A percentile compares a stretch with the other conserved stretches of the same genome.
phyloP scores from a whole-genome alignment of 345 rosid species.

The Eucalyptus marginata region DNA sequence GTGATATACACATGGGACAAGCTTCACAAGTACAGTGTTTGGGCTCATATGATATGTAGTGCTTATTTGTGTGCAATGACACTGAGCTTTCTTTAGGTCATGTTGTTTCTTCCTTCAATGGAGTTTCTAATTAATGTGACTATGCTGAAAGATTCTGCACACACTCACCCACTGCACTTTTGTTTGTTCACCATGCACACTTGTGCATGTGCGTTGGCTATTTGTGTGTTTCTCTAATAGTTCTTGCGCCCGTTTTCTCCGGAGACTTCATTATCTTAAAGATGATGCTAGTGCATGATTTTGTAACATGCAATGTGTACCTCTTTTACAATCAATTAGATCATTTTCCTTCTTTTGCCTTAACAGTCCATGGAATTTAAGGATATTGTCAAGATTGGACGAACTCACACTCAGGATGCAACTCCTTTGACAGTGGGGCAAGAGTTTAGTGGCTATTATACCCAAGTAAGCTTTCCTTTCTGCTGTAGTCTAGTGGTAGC shows the following conservation, averaged over 20 bases:
- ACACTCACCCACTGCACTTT: neutral
- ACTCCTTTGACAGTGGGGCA: slow-evolving; percentile 98
- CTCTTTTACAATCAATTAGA: neutral
- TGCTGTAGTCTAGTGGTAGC: neutral
- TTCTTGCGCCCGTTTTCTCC: neutral
- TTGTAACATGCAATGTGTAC: neutral
- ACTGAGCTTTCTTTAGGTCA: neutral
- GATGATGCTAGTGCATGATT: neutral
- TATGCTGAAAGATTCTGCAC: neutral
- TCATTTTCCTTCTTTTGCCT: neutral
- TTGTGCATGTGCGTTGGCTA: neutral
- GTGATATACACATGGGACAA: neutral
- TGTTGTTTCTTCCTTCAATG: neutral
- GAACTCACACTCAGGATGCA: slow-evolving; percentile 98
- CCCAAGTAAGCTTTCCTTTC: slow-evolving; percentile 43
- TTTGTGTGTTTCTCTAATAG: neutral
- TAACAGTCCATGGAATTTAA: slow-evolving; percentile 63
- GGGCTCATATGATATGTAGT: neutral
- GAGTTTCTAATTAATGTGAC: neutral
- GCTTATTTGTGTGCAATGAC: neutral
- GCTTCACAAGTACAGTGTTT: neutral
- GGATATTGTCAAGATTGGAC: slow-evolving; percentile 91
- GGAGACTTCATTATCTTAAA: neutral
- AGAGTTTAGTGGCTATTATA: slow-evolving; percentile 95
- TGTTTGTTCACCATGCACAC: neutral